phyloP scores from a whole-genome alignment of 345 rosid species.

The Cardamine chenopodiifolia region DNA sequence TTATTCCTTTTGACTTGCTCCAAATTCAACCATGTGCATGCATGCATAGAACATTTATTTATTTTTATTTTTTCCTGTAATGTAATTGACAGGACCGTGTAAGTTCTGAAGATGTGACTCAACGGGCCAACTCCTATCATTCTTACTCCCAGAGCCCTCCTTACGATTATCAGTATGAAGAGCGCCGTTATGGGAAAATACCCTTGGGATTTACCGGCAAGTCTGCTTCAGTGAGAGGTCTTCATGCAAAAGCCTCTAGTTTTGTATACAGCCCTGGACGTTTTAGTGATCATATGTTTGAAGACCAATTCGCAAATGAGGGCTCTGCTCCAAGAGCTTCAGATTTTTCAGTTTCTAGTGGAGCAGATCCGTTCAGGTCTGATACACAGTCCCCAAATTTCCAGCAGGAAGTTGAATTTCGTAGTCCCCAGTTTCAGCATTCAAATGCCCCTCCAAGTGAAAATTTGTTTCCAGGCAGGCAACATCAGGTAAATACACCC shows the following conservation, averaged over 20 bases:
- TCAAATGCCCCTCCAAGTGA: slow-evolving; percentile 48
- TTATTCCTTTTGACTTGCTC: slow-evolving; percentile 18
- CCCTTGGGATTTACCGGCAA: slow-evolving; percentile 65
- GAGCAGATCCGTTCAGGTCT: slow-evolving; percentile 71
- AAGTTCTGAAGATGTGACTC: slow-evolving; percentile 62
- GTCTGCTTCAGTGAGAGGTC: slow-evolving; percentile 93
- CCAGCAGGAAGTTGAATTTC: slow-evolving; percentile 59
- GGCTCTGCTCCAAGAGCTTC: slow-evolving; percentile 83
- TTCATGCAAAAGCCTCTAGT: slow-evolving; percentile 62
- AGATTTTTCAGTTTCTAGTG: slow-evolving; percentile 81
- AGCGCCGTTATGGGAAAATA: slow-evolving; percentile 78
- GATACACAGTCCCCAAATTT: slow-evolving; percentile 71
- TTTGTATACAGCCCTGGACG: slow-evolving; percentile 78
- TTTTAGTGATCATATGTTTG: slow-evolving; percentile 59
- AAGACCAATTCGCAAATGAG: slow-evolving; percentile 85
- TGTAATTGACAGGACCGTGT: slow-evolving; percentile 60
- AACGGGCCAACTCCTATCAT: slow-evolving; percentile 96
- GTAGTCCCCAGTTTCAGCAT: slow-evolving; percentile 64
- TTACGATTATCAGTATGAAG: slow-evolving; percentile 94
- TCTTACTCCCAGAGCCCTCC: slow-evolving; percentile 99
- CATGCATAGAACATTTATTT: slow-evolving; percentile 16
- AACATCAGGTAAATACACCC: slow-evolving; percentile 32
- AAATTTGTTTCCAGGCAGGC: slow-evolving; percentile 53
- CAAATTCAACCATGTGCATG: slow-evolving; percentile 27
- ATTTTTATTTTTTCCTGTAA: slow-evolving; percentile 23